Evolutionary conservation across 495 filamentous ascomycete species (phyloP).

Genomic region (Penicillium antarcticum): DNA sequence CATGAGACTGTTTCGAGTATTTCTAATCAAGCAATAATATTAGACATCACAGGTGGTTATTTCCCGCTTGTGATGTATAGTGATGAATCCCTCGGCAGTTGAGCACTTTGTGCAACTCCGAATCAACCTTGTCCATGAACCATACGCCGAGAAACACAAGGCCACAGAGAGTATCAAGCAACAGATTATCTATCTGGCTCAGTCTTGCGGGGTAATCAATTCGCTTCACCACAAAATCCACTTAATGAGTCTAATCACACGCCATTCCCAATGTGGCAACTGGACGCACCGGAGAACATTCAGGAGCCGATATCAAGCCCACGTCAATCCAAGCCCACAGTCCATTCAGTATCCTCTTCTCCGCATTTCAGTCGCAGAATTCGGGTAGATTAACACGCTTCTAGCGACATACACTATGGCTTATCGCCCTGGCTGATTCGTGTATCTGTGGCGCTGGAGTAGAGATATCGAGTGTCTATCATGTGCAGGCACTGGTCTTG

Average conservation of each 20-base stretch:
- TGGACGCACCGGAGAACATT: slow-evolving; percentile 3
- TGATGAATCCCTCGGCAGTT: too few species aligned
- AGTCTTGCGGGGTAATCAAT: not conserved
- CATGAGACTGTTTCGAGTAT: too few species aligned
- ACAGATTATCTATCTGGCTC: not conserved
- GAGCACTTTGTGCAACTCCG: too few species aligned
- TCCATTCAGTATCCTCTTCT: not conserved
- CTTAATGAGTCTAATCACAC: not conserved
- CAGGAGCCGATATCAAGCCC: not conserved
- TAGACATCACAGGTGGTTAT: too few species aligned
- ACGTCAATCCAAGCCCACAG: not conserved
- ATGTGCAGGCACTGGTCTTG: not conserved
- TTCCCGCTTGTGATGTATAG: too few species aligned
- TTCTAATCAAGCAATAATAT: too few species aligned
- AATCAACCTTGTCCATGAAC: too few species aligned
- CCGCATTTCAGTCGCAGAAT: not conserved
- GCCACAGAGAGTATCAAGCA: not conserved
- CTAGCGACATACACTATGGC: not conserved
- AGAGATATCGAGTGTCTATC: not conserved
- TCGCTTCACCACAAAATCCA: not conserved
- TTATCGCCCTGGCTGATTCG: not conserved
- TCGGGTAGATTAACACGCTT: not conserved
- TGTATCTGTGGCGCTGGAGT: not conserved
- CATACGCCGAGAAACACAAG: too few species aligned
- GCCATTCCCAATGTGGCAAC: slow-evolving; percentile 8